These are phyloP conservation scores for Ceratocystis diversiconidia DNA, from an alignment of 2,329 filamentous ascomycete species.

Conservation along the genomic window DNA sequence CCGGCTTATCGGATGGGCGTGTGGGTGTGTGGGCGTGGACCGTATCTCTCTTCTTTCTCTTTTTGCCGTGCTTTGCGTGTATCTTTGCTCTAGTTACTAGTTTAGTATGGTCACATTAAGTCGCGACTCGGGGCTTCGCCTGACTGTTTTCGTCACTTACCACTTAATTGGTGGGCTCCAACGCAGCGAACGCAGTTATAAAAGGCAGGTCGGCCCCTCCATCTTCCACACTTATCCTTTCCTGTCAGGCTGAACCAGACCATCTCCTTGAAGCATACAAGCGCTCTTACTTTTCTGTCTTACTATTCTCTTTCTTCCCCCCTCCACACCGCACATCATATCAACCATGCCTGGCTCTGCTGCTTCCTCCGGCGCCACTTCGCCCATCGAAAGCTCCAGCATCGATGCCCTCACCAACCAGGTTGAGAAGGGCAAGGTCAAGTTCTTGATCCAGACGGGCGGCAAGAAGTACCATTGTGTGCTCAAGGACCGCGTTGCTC, in stretches of 20 bases:
- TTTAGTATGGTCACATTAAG: not conserved
- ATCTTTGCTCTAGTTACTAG: not conserved
- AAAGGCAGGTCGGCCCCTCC: not conserved
- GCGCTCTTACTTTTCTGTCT: not conserved
- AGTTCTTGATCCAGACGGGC: slow-evolving; percentile 35
- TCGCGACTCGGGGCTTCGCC: not conserved
- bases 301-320: not conserved
- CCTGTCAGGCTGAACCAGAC: not conserved
- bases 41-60: no score
- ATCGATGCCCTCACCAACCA: slow-evolving; percentile 21
- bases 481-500: slow-evolving; percentile 29
- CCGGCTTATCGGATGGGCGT: not conserved
- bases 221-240: not conserved
- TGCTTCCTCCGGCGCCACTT: slow-evolving; percentile 6
- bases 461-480: slow-evolving; percentile 29
- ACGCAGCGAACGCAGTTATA: not conserved
- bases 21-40: not conserved
- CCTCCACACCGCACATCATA: not conserved
- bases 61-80: not conserved
- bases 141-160: no score
- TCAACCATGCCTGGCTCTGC: slow-evolving; percentile 19
- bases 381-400: slow-evolving; percentile 11
- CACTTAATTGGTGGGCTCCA: not conserved
- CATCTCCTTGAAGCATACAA: slow-evolving; percentile 4
- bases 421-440: slow-evolving; percentile 30